A percentile compares a stretch with the other conserved stretches of the same genome.
Evolutionary conservation across 345 rosid genomes (phyloP).

Genomic region (Hypericum perforatum): DNA sequence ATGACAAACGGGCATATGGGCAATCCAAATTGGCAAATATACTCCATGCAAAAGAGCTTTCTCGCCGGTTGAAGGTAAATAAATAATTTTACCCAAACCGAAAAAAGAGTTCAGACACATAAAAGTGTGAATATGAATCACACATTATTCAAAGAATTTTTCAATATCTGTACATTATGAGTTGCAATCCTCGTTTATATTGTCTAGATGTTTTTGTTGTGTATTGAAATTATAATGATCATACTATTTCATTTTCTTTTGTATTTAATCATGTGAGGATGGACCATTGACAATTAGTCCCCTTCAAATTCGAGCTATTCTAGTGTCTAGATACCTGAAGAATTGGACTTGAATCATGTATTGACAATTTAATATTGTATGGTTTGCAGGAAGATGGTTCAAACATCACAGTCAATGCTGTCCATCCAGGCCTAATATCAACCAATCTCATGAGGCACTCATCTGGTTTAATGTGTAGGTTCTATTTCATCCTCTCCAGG

Average conservation of each 20-base stretch:
- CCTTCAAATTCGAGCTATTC: no score
- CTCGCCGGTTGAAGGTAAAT: constrained; percentile 67
- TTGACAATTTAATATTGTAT: neutral
- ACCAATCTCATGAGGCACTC: constrained; percentile 70
- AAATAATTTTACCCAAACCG: neutral
- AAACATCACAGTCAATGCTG: constrained; percentile 73
- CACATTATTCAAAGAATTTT: no score
- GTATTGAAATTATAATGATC: neutral
- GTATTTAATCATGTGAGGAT: no score
- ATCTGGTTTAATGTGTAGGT: constrained; percentile 56
- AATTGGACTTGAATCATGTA: no score
- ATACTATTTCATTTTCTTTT: no score
- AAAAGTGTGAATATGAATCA: no score
- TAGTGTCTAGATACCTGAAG: no score
- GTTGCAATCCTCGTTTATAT: no score
- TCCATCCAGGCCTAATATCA: constrained; percentile 91
- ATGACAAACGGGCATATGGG: constrained; percentile 83
- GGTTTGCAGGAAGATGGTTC: constrained; percentile 58
- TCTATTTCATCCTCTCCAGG: neutral
- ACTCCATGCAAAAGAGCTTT: constrained; percentile 77
- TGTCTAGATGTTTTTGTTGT: neutral
- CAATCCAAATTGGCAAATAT: constrained; percentile 90
- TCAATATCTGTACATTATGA: no score
- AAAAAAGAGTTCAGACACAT: no score
- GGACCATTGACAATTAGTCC: no score